phyloP scores from a whole-genome alignment of 768 basidiomycete species.

The Guyanaporus albipodus region DNA sequence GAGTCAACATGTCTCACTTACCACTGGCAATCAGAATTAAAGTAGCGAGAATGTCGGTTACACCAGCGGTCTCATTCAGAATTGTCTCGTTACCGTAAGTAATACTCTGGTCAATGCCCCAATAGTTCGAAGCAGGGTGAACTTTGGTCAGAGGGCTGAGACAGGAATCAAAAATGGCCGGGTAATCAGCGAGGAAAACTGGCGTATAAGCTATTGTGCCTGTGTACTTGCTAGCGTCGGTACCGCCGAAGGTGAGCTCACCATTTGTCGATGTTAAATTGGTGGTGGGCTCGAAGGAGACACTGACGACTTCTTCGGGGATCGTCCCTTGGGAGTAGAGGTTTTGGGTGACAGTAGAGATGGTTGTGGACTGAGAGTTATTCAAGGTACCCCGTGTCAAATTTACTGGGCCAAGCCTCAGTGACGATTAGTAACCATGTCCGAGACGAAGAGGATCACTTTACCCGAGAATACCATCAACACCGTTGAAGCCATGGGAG shows the following conservation, averaged over 20 bases:
- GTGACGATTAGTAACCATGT: not conserved
- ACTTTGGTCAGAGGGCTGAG: not conserved
- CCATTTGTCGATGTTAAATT: not conserved
- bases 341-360: not conserved
- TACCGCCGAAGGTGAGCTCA: not conserved
- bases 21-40: not conserved
- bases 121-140: not conserved
- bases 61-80: not conserved
- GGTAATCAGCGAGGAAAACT: not conserved
- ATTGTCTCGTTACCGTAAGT: not conserved
- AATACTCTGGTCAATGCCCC: not conserved
- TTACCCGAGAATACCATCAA: not conserved
- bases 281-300: not conserved
- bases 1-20: not conserved
- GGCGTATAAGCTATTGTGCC: not conserved
- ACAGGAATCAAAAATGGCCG: not conserved
- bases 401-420: not conserved
- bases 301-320: not conserved
- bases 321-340: not conserved
- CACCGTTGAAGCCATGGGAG: not conserved
- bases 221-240: not conserved
- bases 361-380: too few relatives aligned
- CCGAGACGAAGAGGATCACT: not conserved
- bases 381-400: not conserved
- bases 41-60: not conserved